These are phyloP conservation scores for Jamesozyma spencerorum DNA, from an alignment of 805 yeast species.

Conservation along the genomic window DNA sequence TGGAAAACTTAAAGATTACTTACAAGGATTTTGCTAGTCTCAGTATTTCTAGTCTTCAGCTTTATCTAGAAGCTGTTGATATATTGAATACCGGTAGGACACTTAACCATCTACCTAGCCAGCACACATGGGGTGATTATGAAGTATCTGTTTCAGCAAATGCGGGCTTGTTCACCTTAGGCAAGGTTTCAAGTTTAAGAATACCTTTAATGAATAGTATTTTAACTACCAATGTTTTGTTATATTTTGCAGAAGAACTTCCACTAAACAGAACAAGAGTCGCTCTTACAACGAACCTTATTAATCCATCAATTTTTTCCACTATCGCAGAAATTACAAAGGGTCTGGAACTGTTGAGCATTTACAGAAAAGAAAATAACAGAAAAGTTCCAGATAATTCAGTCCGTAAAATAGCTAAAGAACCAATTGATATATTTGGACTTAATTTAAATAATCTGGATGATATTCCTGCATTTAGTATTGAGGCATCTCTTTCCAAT, in stretches of 20 bases:
- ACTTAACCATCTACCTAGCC: constrained; percentile 15
- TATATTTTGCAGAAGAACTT: constrained; percentile 12
- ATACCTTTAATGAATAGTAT: constrained; percentile 25
- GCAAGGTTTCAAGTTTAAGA: constrained; percentile 17
- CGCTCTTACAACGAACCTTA: constrained; percentile 19
- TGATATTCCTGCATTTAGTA: constrained; percentile 15
- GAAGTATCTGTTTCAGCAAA: constrained; percentile 26
- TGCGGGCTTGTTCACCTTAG: constrained; percentile 13
- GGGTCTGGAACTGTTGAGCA: constrained; percentile 3
- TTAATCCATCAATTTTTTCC: constrained; percentile 25
- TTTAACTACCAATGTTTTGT: constrained; percentile 21
- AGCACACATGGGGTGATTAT: constrained; percentile 13
- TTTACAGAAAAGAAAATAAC: background rate
- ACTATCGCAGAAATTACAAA: constrained; percentile 15
- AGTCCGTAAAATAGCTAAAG: no score
- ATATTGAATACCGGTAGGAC: constrained; percentile 15
- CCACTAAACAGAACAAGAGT: constrained; percentile 14
- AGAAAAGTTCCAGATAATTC: background rate
- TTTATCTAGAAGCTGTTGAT: constrained; percentile 19
- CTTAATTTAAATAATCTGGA: constrained; percentile 1
- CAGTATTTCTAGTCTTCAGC: constrained; percentile 21
- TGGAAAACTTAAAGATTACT: constrained; percentile 22
- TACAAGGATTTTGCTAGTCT: constrained; percentile 11
- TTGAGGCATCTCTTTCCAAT: constrained; percentile 20
- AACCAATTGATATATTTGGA: no score